Evolutionary conservation across 257 asterid genomes (phyloP).

Genomic region (Solanum peruvianum): DNA sequence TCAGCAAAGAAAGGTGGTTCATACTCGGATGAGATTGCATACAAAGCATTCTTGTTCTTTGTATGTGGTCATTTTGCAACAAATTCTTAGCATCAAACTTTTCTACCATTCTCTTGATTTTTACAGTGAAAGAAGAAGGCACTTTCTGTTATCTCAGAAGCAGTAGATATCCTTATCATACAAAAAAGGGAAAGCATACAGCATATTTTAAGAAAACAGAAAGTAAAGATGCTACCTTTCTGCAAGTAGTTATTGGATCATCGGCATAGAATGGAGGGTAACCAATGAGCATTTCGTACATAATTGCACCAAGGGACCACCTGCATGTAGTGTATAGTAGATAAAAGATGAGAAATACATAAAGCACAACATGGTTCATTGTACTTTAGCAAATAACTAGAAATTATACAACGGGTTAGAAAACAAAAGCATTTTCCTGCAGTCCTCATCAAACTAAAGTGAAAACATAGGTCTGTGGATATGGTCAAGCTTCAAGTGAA

Average conservation of each 20-base stretch:
- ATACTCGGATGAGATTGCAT: neutral
- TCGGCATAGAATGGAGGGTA: conserved; percentile 45
- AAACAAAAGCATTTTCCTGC: neutral
- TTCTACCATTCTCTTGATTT: neutral
- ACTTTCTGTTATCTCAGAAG: neutral
- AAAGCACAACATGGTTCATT: neutral
- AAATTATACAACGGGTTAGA: neutral
- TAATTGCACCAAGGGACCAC: conserved; percentile 52
- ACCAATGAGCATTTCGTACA: conserved; percentile 50
- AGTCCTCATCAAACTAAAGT: neutral
- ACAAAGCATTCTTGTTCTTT: neutral
- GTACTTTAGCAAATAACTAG: neutral
- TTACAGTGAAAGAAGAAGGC: neutral
- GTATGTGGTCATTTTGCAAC: neutral
- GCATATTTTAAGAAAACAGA: neutral
- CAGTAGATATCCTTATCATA: neutral
- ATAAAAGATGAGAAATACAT: neutral
- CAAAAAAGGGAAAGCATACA: neutral
- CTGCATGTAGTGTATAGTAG: conserved; percentile 14
- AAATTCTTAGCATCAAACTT: neutral
- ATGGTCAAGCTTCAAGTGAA: neutral
- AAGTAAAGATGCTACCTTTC: conserved; percentile 23
- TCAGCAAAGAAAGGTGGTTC: neutral
- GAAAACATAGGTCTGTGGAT: neutral
- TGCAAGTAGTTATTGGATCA: conserved; percentile 42